Conservation (phyloP, 495 filamentous ascomycete genomes). For the Gamarada debralockiae region DNA sequence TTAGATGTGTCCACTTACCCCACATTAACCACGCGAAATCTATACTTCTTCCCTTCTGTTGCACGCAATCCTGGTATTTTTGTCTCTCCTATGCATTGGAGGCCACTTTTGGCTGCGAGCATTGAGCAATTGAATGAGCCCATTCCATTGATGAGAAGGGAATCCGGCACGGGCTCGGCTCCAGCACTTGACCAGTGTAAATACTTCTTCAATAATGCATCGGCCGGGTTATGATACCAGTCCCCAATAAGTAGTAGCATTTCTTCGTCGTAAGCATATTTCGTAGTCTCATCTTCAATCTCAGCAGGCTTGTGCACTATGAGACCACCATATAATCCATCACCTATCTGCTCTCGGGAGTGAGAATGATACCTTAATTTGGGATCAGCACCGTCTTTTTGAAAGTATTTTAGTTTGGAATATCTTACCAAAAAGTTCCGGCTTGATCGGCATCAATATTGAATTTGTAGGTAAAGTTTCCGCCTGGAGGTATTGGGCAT, state of each 20-base stretch:
- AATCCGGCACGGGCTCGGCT: conserved; percentile 51
- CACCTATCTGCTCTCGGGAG: conserved; percentile 33
- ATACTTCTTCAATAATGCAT: too few species aligned
- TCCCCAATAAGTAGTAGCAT: conserved; percentile 47
- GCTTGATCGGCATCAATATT: conserved; percentile 43
- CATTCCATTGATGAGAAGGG: conserved; percentile 44
- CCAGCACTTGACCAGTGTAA: too few species aligned
- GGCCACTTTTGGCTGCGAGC: too few species aligned
- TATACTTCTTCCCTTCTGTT: too few species aligned
- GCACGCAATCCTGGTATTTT: too few species aligned
- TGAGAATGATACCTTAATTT: conserved; percentile 27
- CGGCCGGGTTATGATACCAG: conserved; percentile 44
- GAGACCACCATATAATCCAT: conserved; percentile 54
- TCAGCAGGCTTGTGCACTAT: conserved; percentile 44
- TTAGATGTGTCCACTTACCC: conserved; percentile 13
- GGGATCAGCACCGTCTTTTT: too few species aligned
- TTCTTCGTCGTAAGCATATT: conserved; percentile 29
- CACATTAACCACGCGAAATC: conserved; percentile 17
- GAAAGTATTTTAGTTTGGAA: background rate
- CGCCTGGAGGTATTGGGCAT: conserved; percentile 42
- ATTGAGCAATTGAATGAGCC: conserved; percentile 45
- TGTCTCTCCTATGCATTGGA: too few species aligned
- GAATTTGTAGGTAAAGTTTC: conserved; percentile 39
- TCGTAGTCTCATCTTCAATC: conserved; percentile 12
- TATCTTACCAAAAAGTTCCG: conserved; percentile 36